Percentiles rank a stretch among this genome's conserved stretches.
These are phyloP conservation scores for Carex cristatella DNA, from an alignment of 176 grass and related monocot species.

Conservation along the genomic window DNA sequence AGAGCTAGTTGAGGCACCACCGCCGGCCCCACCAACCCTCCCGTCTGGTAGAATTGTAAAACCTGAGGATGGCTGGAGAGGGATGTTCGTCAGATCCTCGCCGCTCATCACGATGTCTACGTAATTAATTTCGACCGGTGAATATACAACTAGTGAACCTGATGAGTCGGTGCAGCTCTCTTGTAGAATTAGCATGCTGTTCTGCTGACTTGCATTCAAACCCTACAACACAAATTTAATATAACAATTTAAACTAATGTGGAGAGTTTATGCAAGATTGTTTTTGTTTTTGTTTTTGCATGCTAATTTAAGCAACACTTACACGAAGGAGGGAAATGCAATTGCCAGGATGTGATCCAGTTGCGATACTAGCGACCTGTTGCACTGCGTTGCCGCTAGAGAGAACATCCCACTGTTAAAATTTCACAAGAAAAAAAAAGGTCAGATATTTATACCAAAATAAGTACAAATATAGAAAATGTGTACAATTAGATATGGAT, in stretches of 20 bases:
- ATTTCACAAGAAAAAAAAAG: not conserved
- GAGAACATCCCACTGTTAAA: constrained; percentile 82
- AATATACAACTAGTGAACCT: constrained; percentile 64
- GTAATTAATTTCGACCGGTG: constrained; percentile 60
- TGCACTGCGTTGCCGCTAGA: constrained; percentile 59
- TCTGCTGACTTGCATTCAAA: constrained; percentile 55
- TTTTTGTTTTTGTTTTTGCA: not conserved
- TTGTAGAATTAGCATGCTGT: constrained; percentile 83
- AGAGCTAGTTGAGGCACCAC: constrained; percentile 36
- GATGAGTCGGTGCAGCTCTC: constrained; percentile 87
- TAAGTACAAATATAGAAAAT: not conserved
- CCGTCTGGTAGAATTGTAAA: constrained; percentile 52
- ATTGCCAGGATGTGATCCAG: constrained; percentile 70
- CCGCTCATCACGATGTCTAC: constrained; percentile 91
- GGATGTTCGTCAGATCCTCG: constrained; percentile 63
- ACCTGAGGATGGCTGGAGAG: constrained; percentile 66
- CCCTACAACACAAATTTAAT: constrained; percentile 24
- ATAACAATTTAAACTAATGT: not conserved
- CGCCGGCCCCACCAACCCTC: not conserved
- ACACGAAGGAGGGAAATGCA: constrained; percentile 83
- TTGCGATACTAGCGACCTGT: constrained; percentile 65
- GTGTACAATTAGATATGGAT: not conserved
- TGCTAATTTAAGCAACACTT: constrained; percentile 6
- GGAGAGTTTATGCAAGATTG: not conserved
- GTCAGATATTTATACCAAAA: not conserved